Base-by-base conservation (phyloP, 805 yeast genomes). In the Scheffersomyces amazonensis region DNA sequence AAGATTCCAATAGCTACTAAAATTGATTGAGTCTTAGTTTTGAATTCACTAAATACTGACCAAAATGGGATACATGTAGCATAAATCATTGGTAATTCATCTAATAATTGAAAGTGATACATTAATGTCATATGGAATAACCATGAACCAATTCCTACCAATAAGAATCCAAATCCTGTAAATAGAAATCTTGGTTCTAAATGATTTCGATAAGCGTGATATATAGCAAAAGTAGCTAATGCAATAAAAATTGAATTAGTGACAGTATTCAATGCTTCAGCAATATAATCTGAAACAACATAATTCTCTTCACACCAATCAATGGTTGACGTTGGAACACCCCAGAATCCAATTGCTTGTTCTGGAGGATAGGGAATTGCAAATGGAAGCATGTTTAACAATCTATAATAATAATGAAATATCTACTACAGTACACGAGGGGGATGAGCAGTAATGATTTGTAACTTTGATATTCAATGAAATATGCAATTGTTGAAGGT, bases 301-400 rank as follows among this genome's bases (percentile, higher is more conserved):
- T 91, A 91, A 66, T 91, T 91, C 61, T 93, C 98, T 55, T 91
- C 99, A 64, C 99, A 91, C 98, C 98, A 91, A 56, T 91, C 99
- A 27, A 93, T 93, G n/a, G 98, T 90, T 27, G 96, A 78, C 0
- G 98, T 89, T 2, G 86, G 85, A 4, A 69, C 64, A 1, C 93
- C 93, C 96, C 96, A 87, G 56, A 60, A 81, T 1, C 89, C 90
- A 12, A 60, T 40, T n/a, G 55, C 47, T 30, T 78, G 76, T 23
- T 71, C 76, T 5, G 70, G 70, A 1, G 87, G 84, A 50, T 80
- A 80, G 2, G 80, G 77, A 44, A 53, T 43, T 5, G 78, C 73
- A 55, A 73, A 73, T 12, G 78, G 79, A 19, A 73, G 60, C 69
- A 64, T 64, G n/a, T n/a, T n/a, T n/a, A n/a, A n/a, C n/a, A n/a